Evolutionary conservation across 768 basidiomycete species (phyloP), one percentile per base, ranked within the genome.

Genomic region (Termitomyces sp.): DNA sequence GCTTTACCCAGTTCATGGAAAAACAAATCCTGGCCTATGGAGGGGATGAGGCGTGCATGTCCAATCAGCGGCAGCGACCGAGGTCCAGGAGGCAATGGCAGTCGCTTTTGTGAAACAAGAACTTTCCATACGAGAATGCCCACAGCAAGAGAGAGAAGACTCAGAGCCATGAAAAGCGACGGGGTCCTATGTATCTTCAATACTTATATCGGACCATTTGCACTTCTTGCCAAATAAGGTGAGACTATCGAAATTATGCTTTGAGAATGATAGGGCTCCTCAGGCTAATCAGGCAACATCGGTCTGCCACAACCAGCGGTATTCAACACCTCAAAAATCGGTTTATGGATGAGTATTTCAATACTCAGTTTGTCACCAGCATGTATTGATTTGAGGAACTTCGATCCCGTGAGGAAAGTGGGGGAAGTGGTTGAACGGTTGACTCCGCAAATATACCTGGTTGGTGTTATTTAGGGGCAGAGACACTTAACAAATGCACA

Each of bases 31-130:
- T 28, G 62, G 52, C 67, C 60, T 12, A 57, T 53, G 0, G 65
- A 32, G 20, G 73, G 75, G n/a, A 76, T 69, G 5, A 68, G 53
- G 2, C 71, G 68, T 8, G 70, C 59, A 54, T 76, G 73, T 7
- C 75, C 75, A 12, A 76, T 64, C 45, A 76, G 30, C 0, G 73
- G 71, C 40, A 75, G 68, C 6, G 67, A 62, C 12, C 72, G 26
- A 9, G 45, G 45, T 26, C 45, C 45, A 46, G 45, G 45, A 18
- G 26, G 45, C 26, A 46, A 28, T 10, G 57, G 54, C 6, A 18
- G 40, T n/a, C 36, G 46, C 12, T 49, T 55, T 28, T 20, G 40
- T 7, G 47, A 36, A 24, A 30, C 18, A 40, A 24, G 9, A 18
- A 4, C 40, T 26, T 24, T 45, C 40, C 30, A 44, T 30, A 45